phyloP scores from a whole-genome alignment of 2,329 filamentous ascomycete genomes.

The Alternaria triticina region DNA sequence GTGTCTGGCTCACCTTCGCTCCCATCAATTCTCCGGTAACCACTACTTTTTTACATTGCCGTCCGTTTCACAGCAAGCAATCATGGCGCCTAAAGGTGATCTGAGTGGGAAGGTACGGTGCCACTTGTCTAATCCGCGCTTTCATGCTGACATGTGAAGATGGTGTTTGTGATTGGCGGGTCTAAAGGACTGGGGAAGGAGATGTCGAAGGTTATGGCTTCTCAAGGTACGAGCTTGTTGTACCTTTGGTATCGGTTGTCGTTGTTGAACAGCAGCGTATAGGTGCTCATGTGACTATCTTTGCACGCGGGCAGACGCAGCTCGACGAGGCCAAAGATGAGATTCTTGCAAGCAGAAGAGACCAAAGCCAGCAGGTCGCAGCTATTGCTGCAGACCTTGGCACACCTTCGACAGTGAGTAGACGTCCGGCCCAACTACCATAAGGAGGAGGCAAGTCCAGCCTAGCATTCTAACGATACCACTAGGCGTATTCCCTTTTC shows the following conservation, averaged over 20 bases:
- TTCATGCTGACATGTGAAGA: neutral
- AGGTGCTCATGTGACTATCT: neutral
- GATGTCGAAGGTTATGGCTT: neutral
- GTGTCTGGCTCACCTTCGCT: neutral
- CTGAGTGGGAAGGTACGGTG: neutral
- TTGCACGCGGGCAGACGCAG: neutral
- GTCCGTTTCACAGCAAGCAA: neutral
- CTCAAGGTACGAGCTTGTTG: neutral
- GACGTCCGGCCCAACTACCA: neutral
- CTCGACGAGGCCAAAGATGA: neutral
- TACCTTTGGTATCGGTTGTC: neutral
- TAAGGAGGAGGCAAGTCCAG: neutral
- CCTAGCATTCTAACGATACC: neutral
- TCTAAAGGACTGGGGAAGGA: neutral
- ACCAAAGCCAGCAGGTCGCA: neutral
- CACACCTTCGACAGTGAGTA: neutral
- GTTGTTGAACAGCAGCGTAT: neutral
- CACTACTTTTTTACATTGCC: neutral
- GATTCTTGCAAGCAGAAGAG: neutral
- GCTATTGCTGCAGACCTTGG: neutral
- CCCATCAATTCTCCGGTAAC: neutral
- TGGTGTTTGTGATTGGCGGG: neutral
- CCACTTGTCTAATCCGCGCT: fast-evolving
- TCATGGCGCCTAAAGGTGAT: neutral
- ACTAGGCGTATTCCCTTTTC: neutral